These are phyloP conservation scores for Silene latifolia DNA, from an alignment of 148 eudicot species.

Conservation along the genomic window DNA sequence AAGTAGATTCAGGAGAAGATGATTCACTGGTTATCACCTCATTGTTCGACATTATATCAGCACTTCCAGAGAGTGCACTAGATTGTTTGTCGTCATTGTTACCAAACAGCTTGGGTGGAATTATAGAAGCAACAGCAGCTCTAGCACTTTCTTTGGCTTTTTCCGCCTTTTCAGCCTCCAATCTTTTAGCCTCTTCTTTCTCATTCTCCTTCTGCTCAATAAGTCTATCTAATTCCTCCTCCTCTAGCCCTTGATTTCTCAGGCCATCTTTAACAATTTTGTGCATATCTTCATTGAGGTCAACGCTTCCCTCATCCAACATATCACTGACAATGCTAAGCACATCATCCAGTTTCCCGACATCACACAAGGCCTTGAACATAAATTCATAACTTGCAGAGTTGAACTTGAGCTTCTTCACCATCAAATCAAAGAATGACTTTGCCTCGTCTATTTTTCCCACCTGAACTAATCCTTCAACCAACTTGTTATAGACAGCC, in stretches of 20 bases:
- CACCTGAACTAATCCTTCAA: slow-evolving; percentile 73
- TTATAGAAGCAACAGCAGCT: slow-evolving; percentile 69
- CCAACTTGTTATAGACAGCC: slow-evolving; percentile 60
- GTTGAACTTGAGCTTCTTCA: slow-evolving; percentile 80
- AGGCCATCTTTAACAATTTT: slow-evolving; percentile 67
- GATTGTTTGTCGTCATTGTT: slow-evolving; percentile 44
- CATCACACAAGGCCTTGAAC: slow-evolving; percentile 70
- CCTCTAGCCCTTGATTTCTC: slow-evolving; percentile 67
- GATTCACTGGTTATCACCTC: not conserved
- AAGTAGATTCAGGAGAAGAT: slow-evolving; percentile 9
- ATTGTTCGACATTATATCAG: not conserved
- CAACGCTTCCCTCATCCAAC: slow-evolving; percentile 72
- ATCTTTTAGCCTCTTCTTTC: slow-evolving; percentile 77
- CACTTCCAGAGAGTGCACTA: slow-evolving; percentile 16
- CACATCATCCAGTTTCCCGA: slow-evolving; percentile 67
- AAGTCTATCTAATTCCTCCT: slow-evolving; percentile 68
- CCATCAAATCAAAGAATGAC: slow-evolving; percentile 82
- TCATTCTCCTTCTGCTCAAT: slow-evolving; percentile 66
- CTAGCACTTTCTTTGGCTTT: slow-evolving; percentile 67
- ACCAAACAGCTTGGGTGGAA: slow-evolving; percentile 70
- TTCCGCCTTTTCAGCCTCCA: slow-evolving; percentile 74
- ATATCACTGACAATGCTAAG: slow-evolving; percentile 54
- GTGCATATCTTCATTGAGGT: slow-evolving; percentile 68
- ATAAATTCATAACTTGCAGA: slow-evolving; percentile 71
- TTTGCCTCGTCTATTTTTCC: slow-evolving; percentile 85